These are phyloP conservation scores for Glarea lozoyensis DNA, from an alignment of 495 filamentous ascomycete genomes.

Conservation along the genomic window DNA sequence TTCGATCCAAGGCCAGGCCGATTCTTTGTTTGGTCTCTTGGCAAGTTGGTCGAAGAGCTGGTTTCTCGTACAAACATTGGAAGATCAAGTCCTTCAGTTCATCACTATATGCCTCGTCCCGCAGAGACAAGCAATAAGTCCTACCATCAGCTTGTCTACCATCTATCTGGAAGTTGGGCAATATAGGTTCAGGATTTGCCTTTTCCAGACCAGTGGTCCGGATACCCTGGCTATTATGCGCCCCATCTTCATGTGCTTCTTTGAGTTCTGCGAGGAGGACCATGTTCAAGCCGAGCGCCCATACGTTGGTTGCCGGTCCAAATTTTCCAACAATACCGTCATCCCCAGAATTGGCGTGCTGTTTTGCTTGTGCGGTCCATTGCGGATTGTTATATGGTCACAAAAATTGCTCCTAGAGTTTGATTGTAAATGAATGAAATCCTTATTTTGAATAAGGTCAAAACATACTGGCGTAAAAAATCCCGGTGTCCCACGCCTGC, in stretches of 20 bases:
- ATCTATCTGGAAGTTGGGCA: background rate
- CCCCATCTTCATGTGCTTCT: too few species aligned
- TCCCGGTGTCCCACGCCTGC: background rate
- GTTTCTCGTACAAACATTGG: slow-evolving; percentile 8
- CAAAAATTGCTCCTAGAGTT: too few species aligned
- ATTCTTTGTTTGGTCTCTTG: background rate
- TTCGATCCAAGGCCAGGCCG: too few species aligned
- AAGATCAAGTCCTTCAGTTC: background rate
- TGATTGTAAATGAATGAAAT: too few species aligned
- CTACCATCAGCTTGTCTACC: background rate
- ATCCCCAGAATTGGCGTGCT: background rate
- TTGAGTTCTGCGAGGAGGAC: background rate
- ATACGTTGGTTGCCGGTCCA: background rate
- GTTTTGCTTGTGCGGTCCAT: slow-evolving; percentile 2
- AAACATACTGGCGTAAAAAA: slow-evolving; percentile 1
- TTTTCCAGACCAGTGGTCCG: background rate
- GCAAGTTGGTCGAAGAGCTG: background rate
- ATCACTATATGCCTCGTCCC: background rate
- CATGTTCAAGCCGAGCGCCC: slow-evolving; percentile 2
- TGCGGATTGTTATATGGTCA: background rate
- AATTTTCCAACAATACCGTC: background rate
- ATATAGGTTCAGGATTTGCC: background rate
- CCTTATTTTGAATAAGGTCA: too few species aligned
- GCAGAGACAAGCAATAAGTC: background rate
- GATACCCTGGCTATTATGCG: too few species aligned